Base-by-base conservation (phyloP, 2,329 filamentous ascomycete genomes). In the Berkeleyomyces basicola region DNA sequence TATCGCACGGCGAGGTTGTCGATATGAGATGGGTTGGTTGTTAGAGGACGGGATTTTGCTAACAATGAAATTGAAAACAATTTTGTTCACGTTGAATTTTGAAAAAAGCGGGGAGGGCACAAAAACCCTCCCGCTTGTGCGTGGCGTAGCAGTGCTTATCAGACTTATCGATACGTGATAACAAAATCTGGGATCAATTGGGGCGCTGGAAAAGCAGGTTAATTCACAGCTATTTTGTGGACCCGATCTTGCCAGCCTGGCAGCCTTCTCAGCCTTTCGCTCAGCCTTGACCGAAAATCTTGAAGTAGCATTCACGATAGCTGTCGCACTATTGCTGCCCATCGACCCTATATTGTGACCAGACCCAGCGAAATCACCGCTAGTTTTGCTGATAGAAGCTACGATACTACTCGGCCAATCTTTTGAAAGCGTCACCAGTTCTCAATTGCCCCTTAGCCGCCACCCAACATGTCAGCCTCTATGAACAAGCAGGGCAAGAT, bases 401-500 rank as follows among this genome's bases (percentile, higher is more conserved):
- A n/a, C 51, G 39, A 53, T 33, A 36, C 31, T 23, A 16, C 42
- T 42, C 6, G 9, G 47, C 53, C 42, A 49, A 40, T 36, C 60
- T 47, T 6, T 23, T 31, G 31, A 46, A 43, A 49, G 51, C 51
- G 31, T 16, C 51, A 46, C n/a, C 43, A 53, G 37, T 7, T 51
- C 16, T 16, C n/a, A 62, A 36, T 37, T 11, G 36, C 55, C 47
- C 47, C 16, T 59, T 37, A 65, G 59, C 11, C 55, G 7, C 11
- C 42, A 37, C 57, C 60, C 55, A 62, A 59, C 9, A 86, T 85
- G 84, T 83, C 85, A 73, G 63, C 66, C 63, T 42, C 63, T 51
- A 61, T 66, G 63, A 92, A 96, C 82, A 95, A 96, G 77, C 91
- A 96, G 77, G 93, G 93, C 77, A 97, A 99, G 82, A 97, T 99